These are phyloP conservation scores for Trichophyton verrucosum DNA, from an alignment of 2,329 filamentous ascomycete species.

Conservation along the genomic window DNA sequence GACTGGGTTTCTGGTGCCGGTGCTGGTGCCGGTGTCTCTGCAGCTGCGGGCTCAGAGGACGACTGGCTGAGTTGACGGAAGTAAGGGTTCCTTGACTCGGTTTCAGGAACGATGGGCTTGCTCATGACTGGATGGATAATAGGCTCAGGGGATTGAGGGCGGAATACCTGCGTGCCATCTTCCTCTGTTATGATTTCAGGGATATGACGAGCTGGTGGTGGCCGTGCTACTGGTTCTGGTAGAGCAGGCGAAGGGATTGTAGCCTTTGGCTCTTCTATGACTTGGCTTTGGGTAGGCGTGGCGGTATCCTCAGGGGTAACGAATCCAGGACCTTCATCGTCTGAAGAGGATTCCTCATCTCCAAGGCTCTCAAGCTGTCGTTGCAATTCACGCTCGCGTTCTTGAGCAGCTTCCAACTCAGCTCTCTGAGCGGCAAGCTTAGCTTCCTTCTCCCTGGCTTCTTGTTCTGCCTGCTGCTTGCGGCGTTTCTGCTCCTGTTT, in stretches of 20 bases:
- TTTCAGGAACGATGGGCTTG: slow-evolving; percentile 42
- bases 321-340: slow-evolving; percentile 66
- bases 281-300: slow-evolving; percentile 47
- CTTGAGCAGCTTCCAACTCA: slow-evolving; percentile 81
- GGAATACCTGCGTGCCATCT: background rate
- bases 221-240: slow-evolving; percentile 24
- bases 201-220: slow-evolving; percentile 15
- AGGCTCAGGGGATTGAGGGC: slow-evolving; percentile 18
- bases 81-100: slow-evolving; percentile 88
- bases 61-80: slow-evolving; percentile 72
- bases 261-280: slow-evolving; percentile 30
- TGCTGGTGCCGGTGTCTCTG: slow-evolving; percentile 29
- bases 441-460: slow-evolving; percentile 77
- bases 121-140: slow-evolving; percentile 32
- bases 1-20: slow-evolving; percentile 46
- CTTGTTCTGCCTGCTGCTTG: slow-evolving; percentile 76
- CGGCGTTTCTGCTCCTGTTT: slow-evolving; percentile 92
- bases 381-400: slow-evolving; percentile 80
- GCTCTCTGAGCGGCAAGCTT: slow-evolving; percentile 73
- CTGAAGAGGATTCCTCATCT: slow-evolving; percentile 57
- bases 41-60: slow-evolving; percentile 40
- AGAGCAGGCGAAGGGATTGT: slow-evolving; percentile 18
- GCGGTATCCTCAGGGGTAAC: slow-evolving; percentile 51
- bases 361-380: slow-evolving; percentile 70
- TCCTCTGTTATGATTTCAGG: slow-evolving; percentile 6